These are phyloP conservation scores for Penstemon eatonii DNA, from an alignment of 257 asterid species.

Conservation along the genomic window DNA sequence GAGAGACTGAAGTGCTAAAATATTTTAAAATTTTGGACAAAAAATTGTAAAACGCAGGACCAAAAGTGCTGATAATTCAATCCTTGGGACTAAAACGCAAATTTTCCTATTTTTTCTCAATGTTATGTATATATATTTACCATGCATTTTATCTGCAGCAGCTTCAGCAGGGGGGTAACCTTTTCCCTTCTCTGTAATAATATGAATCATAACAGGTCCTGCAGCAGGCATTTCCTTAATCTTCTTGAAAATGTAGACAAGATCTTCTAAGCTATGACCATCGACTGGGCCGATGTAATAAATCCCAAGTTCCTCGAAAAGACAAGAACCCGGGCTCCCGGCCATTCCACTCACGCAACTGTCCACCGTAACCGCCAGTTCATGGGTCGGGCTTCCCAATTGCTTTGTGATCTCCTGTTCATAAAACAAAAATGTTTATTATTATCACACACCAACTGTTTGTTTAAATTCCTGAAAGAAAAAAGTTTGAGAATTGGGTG, in stretches of 20 bases:
- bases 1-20: too few relatives aligned
- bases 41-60: too few relatives aligned
- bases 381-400: constrained; percentile 47
- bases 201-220: constrained; percentile 61
- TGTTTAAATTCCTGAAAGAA: not conserved
- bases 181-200: constrained; percentile 61
- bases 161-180: constrained; percentile 71
- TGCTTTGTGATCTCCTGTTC: constrained; percentile 40
- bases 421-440: not conserved
- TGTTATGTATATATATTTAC: constrained; percentile 21
- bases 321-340: constrained; percentile 40
- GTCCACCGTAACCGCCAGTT: constrained; percentile 56
- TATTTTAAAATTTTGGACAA: too few relatives aligned
- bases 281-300: constrained; percentile 72
- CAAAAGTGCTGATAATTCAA: too few relatives aligned
- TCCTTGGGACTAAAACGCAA: too few relatives aligned
- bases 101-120: too few relatives aligned
- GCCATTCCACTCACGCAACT: constrained; percentile 39
- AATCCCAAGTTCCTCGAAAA: constrained; percentile 67
- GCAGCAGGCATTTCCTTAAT: constrained; percentile 57
- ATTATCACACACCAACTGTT: not conserved
- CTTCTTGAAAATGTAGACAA: constrained; percentile 50
- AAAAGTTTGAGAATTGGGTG: not conserved
- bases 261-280: constrained; percentile 61
- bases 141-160: constrained; percentile 68